Evolutionary conservation across 805 yeast genomes (phyloP), one percentile per base, ranked within the genome.

Genomic region (Kregervanrija pseudodelftensis): DNA sequence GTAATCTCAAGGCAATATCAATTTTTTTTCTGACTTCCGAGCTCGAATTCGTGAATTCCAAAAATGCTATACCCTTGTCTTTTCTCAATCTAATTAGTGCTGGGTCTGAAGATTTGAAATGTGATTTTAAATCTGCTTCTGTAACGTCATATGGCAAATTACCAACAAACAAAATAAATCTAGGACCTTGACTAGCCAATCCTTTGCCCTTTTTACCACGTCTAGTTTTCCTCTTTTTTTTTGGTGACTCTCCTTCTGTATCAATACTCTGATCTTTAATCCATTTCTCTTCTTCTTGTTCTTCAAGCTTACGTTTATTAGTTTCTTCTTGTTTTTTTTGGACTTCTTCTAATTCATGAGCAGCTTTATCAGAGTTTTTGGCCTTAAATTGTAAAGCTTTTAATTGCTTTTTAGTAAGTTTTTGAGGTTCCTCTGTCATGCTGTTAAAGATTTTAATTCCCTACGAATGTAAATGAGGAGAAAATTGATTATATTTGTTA

Each of bases 41-140:
- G 8, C 40, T 44, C 15, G 41, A 43, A 44, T 65, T 68, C 49
- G 68, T 81, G 56, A 89, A 93, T 62, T 93, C 99, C 49, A 90
- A 61, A 58, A 90, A 90, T 10, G 96, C 96, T 58, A 90, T 89
- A 11, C 96, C 96, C 65, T 87, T 88, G 41, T 85, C 95, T 12
- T 69, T 69, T 61, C 99, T 77, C 38, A 87, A 66, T 60, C 99
- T 79, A 42, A 93, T 70, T 48, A 76, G 70, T 58, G 82, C 84
- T 3, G 97, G 97, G 13, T 76, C 69, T 37, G 82, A 69, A 33
- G 79, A 76, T 53, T 81, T 77, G 69, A 93, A 88, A 63, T 90
- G 96, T 14, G 72, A 68, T 44, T 69, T 65, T 30, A 93, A 61
- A 44, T 84, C 85, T 2, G 76, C 73, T 43, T 76, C 76, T 2